phyloP scores from a whole-genome alignment of 192 early-diverging fungal species.

The Entomortierella chlamydospora region DNA sequence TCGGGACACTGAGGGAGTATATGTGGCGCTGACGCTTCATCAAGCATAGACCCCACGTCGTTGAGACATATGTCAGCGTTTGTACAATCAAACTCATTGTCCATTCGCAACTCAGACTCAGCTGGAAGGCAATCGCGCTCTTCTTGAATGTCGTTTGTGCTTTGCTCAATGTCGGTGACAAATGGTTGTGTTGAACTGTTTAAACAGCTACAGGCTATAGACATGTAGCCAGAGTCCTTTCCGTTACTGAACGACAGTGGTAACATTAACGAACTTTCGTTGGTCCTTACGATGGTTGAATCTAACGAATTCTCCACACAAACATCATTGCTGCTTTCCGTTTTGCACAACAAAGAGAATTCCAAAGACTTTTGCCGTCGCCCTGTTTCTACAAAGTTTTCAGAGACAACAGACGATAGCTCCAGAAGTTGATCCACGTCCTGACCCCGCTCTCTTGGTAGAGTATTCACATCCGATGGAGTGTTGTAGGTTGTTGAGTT shows the following conservation, averaged over 20 bases:
- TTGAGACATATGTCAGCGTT: too few species aligned
- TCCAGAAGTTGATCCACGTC: not conserved
- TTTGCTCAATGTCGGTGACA: not conserved
- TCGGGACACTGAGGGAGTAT: slow-evolving; percentile 52
- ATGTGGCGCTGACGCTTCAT: not conserved
- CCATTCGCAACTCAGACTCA: not conserved
- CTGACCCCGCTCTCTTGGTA: not conserved
- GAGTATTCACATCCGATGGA: not conserved
- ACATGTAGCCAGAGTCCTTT: slow-evolving; percentile 33
- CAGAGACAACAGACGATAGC: not conserved
- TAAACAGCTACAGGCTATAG: not conserved
- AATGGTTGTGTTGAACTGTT: not conserved
- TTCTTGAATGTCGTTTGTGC: not conserved
- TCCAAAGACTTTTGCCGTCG: not conserved
- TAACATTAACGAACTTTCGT: slow-evolving; percentile 7
- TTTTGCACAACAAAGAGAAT: not conserved
- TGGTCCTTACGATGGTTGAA: not conserved
- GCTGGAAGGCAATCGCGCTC: not conserved
- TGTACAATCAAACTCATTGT: not conserved
- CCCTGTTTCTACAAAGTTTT: not conserved
- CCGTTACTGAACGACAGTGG: slow-evolving; percentile 15
- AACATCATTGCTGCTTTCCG: not conserved
- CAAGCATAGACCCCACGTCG: not conserved
- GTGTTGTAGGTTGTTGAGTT: not conserved
- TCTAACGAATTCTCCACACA: not conserved